Conservation (phyloP, 75 land plant genomes). For the Pinus tabuliformis region DNA sequence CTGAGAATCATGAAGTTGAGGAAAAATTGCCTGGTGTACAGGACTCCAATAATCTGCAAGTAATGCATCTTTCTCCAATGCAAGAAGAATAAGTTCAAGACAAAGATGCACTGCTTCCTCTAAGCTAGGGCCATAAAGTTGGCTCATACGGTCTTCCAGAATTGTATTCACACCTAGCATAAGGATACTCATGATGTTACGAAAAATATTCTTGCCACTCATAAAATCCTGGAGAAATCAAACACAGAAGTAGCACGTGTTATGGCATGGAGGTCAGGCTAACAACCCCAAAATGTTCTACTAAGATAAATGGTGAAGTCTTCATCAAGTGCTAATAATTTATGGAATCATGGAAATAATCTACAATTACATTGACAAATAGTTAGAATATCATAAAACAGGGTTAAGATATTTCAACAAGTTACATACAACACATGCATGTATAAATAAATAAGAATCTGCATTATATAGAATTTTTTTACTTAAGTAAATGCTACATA, state of each 20-base stretch:
- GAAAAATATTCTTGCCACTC: constrained; percentile 85
- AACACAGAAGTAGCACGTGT: background rate
- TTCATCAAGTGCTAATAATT: background rate
- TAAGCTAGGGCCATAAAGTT: constrained; percentile 66
- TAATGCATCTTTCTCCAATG: constrained; percentile 60
- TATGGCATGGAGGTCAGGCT: background rate
- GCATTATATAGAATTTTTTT: background rate
- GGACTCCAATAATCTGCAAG: constrained; percentile 92
- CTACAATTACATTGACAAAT: background rate
- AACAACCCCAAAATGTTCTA: constrained; percentile 4
- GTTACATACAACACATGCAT: background rate
- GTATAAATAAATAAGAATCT: background rate
- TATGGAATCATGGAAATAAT: background rate
- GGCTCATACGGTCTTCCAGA: constrained; percentile 62
- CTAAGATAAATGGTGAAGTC: background rate
- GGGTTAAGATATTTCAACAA: background rate
- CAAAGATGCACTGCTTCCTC: constrained; percentile 87
- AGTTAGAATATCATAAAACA: background rate
- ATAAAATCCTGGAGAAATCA: constrained; percentile 76
- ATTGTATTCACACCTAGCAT: constrained; percentile 67
- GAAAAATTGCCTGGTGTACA: constrained; percentile 65
- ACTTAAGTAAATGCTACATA: background rate
- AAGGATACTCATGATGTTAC: constrained; percentile 87
- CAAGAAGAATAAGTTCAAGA: constrained; percentile 78
- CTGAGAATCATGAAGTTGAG: background rate